phyloP scores from a whole-genome alignment of 345 rosid species.

The Cochlearia excelsa region DNA sequence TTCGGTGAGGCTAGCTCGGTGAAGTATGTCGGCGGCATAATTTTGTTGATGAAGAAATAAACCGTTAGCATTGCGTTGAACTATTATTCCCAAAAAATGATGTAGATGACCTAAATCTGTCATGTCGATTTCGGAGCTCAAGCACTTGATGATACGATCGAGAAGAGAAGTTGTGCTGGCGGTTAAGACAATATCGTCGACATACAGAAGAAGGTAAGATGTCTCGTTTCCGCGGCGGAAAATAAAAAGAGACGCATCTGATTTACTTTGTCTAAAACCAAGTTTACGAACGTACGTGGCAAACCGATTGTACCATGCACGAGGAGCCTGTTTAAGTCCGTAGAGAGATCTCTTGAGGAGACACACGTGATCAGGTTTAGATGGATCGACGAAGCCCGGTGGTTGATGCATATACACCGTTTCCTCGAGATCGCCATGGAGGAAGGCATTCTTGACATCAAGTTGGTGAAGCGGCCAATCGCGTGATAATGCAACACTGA shows the following conservation, averaged over 20 bases:
- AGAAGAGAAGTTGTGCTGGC: neutral
- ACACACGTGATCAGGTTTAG: neutral
- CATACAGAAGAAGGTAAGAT: neutral
- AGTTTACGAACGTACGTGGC: neutral
- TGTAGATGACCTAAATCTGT: neutral
- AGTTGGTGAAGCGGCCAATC: neutral
- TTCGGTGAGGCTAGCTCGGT: neutral
- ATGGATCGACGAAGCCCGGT: neutral
- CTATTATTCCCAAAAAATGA: neutral
- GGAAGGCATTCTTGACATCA: neutral
- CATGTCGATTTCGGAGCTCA: neutral
- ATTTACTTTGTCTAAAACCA: neutral
- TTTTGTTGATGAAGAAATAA: neutral
- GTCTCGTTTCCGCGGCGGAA: neutral
- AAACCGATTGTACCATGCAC: neutral
- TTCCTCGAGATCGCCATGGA: neutral
- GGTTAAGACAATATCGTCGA: neutral
- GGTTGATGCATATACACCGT: neutral
- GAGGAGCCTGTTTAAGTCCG: neutral
- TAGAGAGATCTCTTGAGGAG: neutral
- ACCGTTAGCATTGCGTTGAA: neutral
- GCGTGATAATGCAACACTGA: neutral
- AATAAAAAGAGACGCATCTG: neutral
- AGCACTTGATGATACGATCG: neutral
- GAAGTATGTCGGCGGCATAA: neutral